Evolutionary conservation across 2,329 filamentous ascomycete species (phyloP), one percentile per base, ranked within the genome.

Genomic region (Aspergillus felis): DNA sequence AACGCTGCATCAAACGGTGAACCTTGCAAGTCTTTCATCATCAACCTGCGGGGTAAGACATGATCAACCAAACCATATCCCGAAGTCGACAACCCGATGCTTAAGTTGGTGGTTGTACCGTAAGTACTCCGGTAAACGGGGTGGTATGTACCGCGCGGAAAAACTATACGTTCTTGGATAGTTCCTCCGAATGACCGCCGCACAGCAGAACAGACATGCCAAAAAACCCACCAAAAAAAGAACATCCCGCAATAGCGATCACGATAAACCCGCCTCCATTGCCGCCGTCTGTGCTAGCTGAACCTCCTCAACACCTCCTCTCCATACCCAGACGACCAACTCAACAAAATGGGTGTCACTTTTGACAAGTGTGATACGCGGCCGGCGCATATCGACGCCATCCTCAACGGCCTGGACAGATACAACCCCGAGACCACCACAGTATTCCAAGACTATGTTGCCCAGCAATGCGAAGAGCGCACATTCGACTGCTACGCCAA

Each of bases 341-440:
- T 47, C 41, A 51, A 50, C 59, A 68, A 57, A 46, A 71, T 71
- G 68, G 68, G 55, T 51, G 67, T 71, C 64, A 78, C 85, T 59
- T 89, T 89, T 81, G 93, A 97, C 84, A 90, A 92, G 79, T 90
- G 91, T 81, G 87, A 91, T 70, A 91, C 96, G 78, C 84, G 94
- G 76, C 93, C 94, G 68, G 90, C 94, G 67, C 87, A 94, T 76
- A 95, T 99, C 78, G 89, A 91, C 74, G 83, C 81, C 77, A 97
- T 99, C 73, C 91, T 99, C 74, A 96, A 93, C 79, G 93, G 94
- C 68, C 90, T 99, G 64, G 94, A 99, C 79, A 86, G 94, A 72
- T 99, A 99, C 82, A 99, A 99, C 79, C 94, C 94, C 46, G 94
- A 99, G 82, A 96, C 94, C 53, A 96, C 95, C 51, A 85, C 86